Percentiles rank a stretch among this genome's conserved stretches.
Evolutionary conservation across 1,284 basidiomycete genomes (phyloP).

Genomic region (Puccinia hordei): DNA sequence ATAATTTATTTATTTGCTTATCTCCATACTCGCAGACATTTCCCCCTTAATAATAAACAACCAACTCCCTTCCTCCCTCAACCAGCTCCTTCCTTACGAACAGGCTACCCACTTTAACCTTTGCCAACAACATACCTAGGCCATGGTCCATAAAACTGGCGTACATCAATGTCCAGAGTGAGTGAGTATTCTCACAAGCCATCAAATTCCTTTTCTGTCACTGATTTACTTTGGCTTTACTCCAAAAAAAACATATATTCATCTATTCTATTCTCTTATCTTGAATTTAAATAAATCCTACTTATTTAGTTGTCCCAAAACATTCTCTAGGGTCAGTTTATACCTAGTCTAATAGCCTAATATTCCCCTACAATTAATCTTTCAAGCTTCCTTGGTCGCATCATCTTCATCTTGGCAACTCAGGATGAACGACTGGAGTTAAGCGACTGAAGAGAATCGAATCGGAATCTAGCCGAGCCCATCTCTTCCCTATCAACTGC

Average conservation of each 20-base stretch:
- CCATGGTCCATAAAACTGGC: conserved; percentile 46
- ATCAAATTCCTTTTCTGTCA: neutral
- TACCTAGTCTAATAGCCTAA: neutral
- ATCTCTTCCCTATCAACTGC: too few relatives aligned
- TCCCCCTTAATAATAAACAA: too few relatives aligned
- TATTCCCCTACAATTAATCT: neutral
- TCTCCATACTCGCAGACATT: too few relatives aligned
- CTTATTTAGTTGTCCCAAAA: conserved; percentile 32
- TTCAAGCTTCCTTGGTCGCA: neutral
- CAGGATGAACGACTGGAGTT: neutral
- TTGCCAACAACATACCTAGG: too few relatives aligned
- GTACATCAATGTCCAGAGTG: conserved; percentile 39
- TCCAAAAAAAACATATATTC: neutral
- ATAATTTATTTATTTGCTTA: too few relatives aligned
- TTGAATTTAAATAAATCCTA: neutral
- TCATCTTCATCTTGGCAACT: neutral
- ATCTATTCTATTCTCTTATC: too few relatives aligned
- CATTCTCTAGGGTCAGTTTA: conserved; percentile 36
- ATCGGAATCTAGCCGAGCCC: neutral
- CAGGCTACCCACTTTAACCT: too few relatives aligned
- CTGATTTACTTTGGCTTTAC: neutral
- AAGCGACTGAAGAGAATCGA: neutral
- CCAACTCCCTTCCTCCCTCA: too few relatives aligned
- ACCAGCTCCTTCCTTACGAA: too few relatives aligned
- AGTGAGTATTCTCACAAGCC: too few relatives aligned